Conservation (phyloP, 2,329 filamentous ascomycete genomes). For the Neophaeococcomyces mojaviensis region DNA sequence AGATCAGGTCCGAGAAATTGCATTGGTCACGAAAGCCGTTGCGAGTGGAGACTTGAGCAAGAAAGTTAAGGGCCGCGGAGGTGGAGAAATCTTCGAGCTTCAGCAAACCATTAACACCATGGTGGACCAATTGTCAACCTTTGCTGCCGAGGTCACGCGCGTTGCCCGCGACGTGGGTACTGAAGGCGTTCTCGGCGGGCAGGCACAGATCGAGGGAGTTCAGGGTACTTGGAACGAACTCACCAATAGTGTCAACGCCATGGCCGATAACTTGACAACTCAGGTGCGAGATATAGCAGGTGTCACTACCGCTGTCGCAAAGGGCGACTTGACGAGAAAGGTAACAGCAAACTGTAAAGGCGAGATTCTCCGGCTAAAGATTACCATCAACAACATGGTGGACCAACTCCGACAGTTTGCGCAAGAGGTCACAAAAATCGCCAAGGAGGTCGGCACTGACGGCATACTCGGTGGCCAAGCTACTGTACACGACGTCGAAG, state of each 20-base stretch:
- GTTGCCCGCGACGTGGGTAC: conserved; percentile 79
- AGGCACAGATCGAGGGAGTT: conserved; percentile 75
- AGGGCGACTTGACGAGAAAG: conserved; percentile 91
- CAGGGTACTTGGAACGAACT: conserved; percentile 86
- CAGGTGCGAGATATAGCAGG: conserved; percentile 91
- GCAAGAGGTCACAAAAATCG: conserved; percentile 92
- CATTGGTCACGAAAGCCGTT: conserved; percentile 74
- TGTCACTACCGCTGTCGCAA: conserved; percentile 61
- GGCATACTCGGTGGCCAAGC: conserved; percentile 90
- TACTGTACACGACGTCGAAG: conserved; percentile 90
- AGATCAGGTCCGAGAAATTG: conserved; percentile 78
- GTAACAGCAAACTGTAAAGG: conserved; percentile 88
- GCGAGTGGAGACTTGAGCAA: conserved; percentile 76
- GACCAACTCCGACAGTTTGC: conserved; percentile 96
- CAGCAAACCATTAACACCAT: conserved; percentile 86
- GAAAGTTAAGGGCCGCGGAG: conserved; percentile 73
- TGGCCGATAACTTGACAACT: conserved; percentile 79
- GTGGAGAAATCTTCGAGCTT: conserved; percentile 73
- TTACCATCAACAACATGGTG: conserved; percentile 99
- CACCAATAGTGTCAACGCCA: conserved; percentile 78
- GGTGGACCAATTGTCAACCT: conserved; percentile 77
- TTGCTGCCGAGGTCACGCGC: conserved; percentile 75
- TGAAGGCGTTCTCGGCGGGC: conserved; percentile 72
- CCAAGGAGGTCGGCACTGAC: conserved; percentile 92
- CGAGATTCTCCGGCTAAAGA: conserved; percentile 90